Percentiles rank a stretch among this genome's conserved stretches.
Evolutionary conservation across 768 basidiomycete genomes (phyloP).

Genomic region (Mycena leptocephala): DNA sequence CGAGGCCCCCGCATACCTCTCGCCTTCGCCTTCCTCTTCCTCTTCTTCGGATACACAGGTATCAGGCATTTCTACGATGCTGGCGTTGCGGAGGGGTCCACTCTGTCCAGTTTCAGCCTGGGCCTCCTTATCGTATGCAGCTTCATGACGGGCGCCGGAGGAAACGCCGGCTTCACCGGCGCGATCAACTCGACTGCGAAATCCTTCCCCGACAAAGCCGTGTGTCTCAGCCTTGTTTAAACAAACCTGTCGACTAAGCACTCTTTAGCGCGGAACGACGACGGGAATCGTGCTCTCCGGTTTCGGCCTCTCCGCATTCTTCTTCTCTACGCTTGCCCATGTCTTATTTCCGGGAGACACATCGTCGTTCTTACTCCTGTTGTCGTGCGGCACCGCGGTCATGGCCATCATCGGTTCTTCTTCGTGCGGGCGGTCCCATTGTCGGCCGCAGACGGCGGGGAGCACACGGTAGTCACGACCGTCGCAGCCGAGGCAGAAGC

Average conservation of each 20-base stretch:
- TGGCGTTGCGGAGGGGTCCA: slow-evolving; percentile 57
- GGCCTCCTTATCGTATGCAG: slow-evolving; percentile 72
- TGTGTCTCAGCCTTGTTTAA: slow-evolving; percentile 51
- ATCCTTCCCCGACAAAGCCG: slow-evolving; percentile 81
- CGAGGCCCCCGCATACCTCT: slow-evolving; percentile 83
- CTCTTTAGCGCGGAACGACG: slow-evolving; percentile 75
- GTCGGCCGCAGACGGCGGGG: slow-evolving; percentile 52
- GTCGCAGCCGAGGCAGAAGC: slow-evolving; percentile 36
- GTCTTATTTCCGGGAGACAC: slow-evolving; percentile 84
- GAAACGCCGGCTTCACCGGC: slow-evolving; percentile 79
- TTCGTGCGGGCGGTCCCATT: slow-evolving; percentile 81
- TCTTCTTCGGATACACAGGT: slow-evolving; percentile 83
- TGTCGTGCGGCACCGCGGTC: slow-evolving; percentile 83
- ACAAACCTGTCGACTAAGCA: neutral
- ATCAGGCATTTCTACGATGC: slow-evolving; percentile 79
- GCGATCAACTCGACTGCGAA: slow-evolving; percentile 89
- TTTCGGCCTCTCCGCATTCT: slow-evolving; percentile 93
- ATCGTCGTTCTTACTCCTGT: slow-evolving; percentile 81
- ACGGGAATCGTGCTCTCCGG: slow-evolving; percentile 89
- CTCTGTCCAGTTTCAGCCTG: slow-evolving; percentile 62
- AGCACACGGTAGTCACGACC: slow-evolving; percentile 35
- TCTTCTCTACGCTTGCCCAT: slow-evolving; percentile 87
- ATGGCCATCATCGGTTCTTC: slow-evolving; percentile 86
- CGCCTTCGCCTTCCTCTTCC: slow-evolving; percentile 68
- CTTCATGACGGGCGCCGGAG: slow-evolving; percentile 85